These are phyloP conservation scores for Aspergillus sp. DNA, from an alignment of 2,329 filamentous ascomycete species.

Conservation along the genomic window DNA sequence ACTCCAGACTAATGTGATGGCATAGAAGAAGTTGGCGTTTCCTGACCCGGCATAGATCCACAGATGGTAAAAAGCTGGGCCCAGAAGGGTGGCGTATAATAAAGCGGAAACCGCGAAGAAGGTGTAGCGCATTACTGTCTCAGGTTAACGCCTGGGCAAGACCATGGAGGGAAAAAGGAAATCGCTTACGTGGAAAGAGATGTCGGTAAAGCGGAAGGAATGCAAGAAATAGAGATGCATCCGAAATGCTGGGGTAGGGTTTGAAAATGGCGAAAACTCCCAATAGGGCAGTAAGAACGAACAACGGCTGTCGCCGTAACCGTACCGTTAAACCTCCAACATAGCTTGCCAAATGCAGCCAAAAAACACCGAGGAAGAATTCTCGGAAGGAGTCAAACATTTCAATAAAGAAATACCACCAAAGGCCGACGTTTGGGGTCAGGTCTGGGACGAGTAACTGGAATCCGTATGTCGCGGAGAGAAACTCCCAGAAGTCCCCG, in stretches of 20 bases:
- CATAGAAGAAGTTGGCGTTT: slow-evolving; percentile 99
- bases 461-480: slow-evolving; percentile 83
- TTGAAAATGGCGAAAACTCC: slow-evolving; percentile 94
- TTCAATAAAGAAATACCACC: slow-evolving; percentile 99
- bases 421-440: slow-evolving; percentile 88
- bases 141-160: slow-evolving; percentile 17
- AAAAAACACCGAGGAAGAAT: slow-evolving; percentile 97
- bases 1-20: slow-evolving; percentile 97
- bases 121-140: slow-evolving; percentile 76
- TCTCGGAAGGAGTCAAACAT: slow-evolving; percentile 98
- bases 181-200: slow-evolving; percentile 64
- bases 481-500: slow-evolving; percentile 74
- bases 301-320: slow-evolving; percentile 75
- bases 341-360: slow-evolving; percentile 88
- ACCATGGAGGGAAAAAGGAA: not conserved
- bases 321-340: slow-evolving; percentile 78
- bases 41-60: slow-evolving; percentile 98
- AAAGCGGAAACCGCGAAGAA: slow-evolving; percentile 78
- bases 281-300: slow-evolving; percentile 72
- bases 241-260: slow-evolving; percentile 87
- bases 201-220: slow-evolving; percentile 82
- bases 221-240: slow-evolving; percentile 77
- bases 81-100: slow-evolving; percentile 78
- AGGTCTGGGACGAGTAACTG: slow-evolving; percentile 85
- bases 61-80: slow-evolving; percentile 89